Percentiles rank a stretch among this genome's conserved stretches.
Evolutionary conservation across 140 eudicot genomes (phyloP).

Genomic region (Senecio squalidus): DNA sequence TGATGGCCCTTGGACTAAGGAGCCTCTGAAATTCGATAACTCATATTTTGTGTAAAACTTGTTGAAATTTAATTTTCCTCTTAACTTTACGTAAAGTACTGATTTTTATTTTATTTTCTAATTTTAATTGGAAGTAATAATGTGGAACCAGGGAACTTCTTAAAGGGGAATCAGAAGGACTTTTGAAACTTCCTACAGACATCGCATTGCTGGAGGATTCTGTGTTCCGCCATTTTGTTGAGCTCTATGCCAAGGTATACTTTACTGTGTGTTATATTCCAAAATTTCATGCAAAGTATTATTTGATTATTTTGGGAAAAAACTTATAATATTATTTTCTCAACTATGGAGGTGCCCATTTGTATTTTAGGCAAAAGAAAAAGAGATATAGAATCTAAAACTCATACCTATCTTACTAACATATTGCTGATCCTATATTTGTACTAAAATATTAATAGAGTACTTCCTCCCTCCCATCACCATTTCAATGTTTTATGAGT

Average conservation of each 20-base stretch:
- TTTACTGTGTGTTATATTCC: background rate
- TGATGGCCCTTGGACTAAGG: slow-evolving; percentile 96
- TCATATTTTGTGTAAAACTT: slow-evolving; percentile 76
- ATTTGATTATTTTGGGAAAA: background rate
- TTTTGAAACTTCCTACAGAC: slow-evolving; percentile 84
- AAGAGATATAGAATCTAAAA: background rate
- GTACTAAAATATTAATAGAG: background rate
- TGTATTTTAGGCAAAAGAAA: background rate
- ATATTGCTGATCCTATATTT: background rate
- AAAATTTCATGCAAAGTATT: background rate
- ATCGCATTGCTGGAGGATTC: slow-evolving; percentile 80
- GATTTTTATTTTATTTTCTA: background rate
- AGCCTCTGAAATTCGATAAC: slow-evolving; percentile 89
- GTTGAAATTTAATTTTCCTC: background rate
- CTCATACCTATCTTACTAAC: slow-evolving; percentile 4
- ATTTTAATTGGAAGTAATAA: slow-evolving; percentile 3
- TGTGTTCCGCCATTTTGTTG: slow-evolving; percentile 64
- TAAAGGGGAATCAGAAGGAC: slow-evolving; percentile 85
- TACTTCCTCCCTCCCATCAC: background rate
- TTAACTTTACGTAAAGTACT: background rate
- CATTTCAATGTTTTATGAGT: background rate
- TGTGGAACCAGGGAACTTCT: slow-evolving; percentile 76
- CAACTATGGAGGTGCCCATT: background rate
- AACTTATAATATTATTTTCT: background rate
- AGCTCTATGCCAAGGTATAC: slow-evolving; percentile 77